Percentiles rank a stretch among this genome's conserved stretches.
phyloP scores from a whole-genome alignment of 371 early-diverging fungal genomes.

The Actinomucor elegans region DNA sequence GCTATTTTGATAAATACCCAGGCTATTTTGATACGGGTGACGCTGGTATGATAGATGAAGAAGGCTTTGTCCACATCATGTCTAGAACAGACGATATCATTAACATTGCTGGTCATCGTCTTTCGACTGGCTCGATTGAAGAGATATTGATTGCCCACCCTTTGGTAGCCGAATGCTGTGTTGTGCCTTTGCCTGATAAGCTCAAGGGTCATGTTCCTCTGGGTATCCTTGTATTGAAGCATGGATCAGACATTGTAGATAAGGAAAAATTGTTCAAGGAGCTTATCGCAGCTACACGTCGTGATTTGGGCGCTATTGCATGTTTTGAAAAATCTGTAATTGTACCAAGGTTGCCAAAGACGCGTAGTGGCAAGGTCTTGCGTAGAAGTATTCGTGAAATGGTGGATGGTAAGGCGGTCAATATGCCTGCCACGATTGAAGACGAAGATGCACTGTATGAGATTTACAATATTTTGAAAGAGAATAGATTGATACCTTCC shows the following conservation, averaged over 20 bases:
- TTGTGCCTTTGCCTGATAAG: slow-evolving; percentile 64
- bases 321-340: slow-evolving; percentile 68
- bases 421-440: slow-evolving; percentile 83
- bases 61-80: slow-evolving; percentile 78
- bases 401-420: slow-evolving; percentile 59
- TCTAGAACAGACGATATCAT: slow-evolving; percentile 93
- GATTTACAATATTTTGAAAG: slow-evolving; percentile 40
- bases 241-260: slow-evolving; percentile 8
- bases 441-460: slow-evolving; percentile 66
- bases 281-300: slow-evolving; percentile 51
- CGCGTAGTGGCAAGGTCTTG: slow-evolving; percentile 90
- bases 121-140: slow-evolving; percentile 94
- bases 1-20: slow-evolving; percentile 78
- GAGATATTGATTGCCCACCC: slow-evolving; percentile 72
- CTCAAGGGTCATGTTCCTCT: slow-evolving; percentile 74
- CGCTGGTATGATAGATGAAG: slow-evolving; percentile 75
- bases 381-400: slow-evolving; percentile 78
- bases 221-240: slow-evolving; percentile 58
- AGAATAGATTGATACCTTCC: slow-evolving; percentile 9
- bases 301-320: slow-evolving; percentile 78
- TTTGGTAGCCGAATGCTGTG: slow-evolving; percentile 77
- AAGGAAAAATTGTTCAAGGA: slow-evolving; percentile 40
- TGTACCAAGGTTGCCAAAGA: slow-evolving; percentile 86
- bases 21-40: slow-evolving; percentile 89
- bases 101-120: slow-evolving; percentile 90